Base-by-base conservation (phyloP, 2,329 filamentous ascomycete genomes). In the Monosporascus cannonballus region DNA sequence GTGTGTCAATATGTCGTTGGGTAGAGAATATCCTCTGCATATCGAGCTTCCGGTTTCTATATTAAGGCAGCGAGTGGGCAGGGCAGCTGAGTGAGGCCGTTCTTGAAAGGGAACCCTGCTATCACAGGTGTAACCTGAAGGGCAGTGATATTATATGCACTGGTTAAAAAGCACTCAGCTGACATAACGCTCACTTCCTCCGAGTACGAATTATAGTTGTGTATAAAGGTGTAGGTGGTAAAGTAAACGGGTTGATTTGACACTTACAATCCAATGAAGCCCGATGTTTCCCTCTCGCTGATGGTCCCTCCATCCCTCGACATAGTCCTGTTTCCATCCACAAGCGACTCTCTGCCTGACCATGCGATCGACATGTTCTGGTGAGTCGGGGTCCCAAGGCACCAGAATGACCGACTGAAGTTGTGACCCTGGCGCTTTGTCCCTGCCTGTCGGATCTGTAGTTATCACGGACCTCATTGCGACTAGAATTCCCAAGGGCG, bases 381-480 rank as follows among this genome's bases (percentile, higher is more conserved):
- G 18, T 1, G 62, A 64, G 7, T 63, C 52, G 0, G 61, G 54
- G 41, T 66, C 64, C 59, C 62, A 67, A 5, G 63, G 64, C 18
- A 67, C 55, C 20, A 66, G 44, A 2, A 51, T 47, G 6, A 62
- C 52, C 4, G 27, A 52, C 9, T 18, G 42, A 4, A 6, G 42
- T 4, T 46, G 42, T 6, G 14, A 4, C 11, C 11, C 22, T n/a
- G 42, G 24, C 42, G 14, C 24, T 27, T 46, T 24, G 8, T 14
- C 24, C 24, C 8, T 25, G 6, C 14, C 17, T 18, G 42, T 18
- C 14, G n/a, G 11, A 25, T 30, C 42, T 14, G 42, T 9, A 15
- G 9, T 14, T 18, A 24, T 8, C 7, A 20, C 4, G 39, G 18
- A 42, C 6, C 5, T 6, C 39, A 42, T 42, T 4, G 39, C 5